phyloP scores from a whole-genome alignment of 441 rosid species.

The Biscutella laevigata region DNA sequence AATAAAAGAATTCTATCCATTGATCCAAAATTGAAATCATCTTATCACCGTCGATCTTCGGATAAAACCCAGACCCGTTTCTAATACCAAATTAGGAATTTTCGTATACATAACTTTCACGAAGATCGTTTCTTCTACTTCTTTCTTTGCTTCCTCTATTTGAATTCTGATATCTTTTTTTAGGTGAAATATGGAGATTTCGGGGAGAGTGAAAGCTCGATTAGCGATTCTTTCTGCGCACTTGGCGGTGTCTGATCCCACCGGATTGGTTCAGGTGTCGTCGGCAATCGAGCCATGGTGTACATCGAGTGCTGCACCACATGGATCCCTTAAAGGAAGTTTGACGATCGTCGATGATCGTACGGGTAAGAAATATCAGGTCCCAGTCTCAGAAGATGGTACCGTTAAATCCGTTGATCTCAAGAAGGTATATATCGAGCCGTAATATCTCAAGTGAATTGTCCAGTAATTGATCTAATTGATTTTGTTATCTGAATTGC shows the following conservation, averaged over 20 bases:
- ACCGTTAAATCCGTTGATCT: conserved; percentile 70
- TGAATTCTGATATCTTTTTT: background rate
- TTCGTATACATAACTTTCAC: background rate
- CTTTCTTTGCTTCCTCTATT: background rate
- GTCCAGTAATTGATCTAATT: background rate
- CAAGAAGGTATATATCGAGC: conserved; percentile 47
- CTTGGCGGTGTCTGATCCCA: conserved; percentile 28
- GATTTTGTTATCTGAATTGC: background rate
- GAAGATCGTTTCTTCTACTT: background rate
- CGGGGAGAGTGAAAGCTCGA: conserved; percentile 37
- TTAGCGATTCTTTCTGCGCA: conserved; percentile 68
- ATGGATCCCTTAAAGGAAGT: conserved; percentile 43
- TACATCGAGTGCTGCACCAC: conserved; percentile 38
- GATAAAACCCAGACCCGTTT: background rate
- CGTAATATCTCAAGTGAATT: background rate
- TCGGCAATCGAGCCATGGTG: conserved; percentile 40
- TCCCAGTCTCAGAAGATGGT: conserved; percentile 56
- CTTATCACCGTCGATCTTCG: background rate
- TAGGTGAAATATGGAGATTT: conserved; percentile 23
- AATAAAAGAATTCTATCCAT: background rate
- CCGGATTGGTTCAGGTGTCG: conserved; percentile 13
- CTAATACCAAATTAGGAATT: background rate
- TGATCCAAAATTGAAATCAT: background rate
- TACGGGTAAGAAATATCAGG: conserved; percentile 56
- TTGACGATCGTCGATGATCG: conserved; percentile 70